Conservation (phyloP, 495 filamentous ascomycete species). For the Echria macrotheca region DNA sequence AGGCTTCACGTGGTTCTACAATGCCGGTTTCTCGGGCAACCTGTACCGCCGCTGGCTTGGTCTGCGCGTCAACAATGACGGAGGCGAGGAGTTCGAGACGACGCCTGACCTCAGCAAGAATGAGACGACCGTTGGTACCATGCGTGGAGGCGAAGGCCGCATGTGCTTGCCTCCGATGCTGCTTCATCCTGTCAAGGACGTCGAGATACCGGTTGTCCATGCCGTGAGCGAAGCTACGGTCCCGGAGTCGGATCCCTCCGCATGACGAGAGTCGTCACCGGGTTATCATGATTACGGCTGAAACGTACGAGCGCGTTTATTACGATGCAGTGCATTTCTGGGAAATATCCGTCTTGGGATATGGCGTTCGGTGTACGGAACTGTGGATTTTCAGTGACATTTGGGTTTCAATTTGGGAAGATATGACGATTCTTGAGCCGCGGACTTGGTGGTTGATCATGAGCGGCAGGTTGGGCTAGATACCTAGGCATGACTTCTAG, state of each 20-base stretch:
- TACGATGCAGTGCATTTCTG: neutral
- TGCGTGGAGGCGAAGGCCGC: slow-evolving; percentile 61
- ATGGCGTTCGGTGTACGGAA: neutral
- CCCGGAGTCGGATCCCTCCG: slow-evolving; percentile 35
- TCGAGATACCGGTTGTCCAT: slow-evolving; percentile 74
- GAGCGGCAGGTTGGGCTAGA: too few relatives aligned
- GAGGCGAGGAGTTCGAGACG: slow-evolving; percentile 76
- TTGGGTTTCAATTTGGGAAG: neutral
- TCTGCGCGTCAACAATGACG: slow-evolving; percentile 75
- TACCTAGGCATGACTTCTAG: too few relatives aligned
- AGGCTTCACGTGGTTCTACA: slow-evolving; percentile 92
- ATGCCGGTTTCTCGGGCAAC: slow-evolving; percentile 76
- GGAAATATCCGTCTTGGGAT: neutral
- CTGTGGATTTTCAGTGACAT: neutral
- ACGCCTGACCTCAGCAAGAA: slow-evolving; percentile 48
- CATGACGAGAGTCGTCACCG: too few relatives aligned
- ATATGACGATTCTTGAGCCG: too few relatives aligned
- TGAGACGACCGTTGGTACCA: slow-evolving; percentile 39
- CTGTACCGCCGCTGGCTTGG: slow-evolving; percentile 87
- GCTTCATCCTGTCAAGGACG: slow-evolving; percentile 86
- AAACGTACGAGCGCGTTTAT: too few relatives aligned
- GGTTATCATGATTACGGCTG: too few relatives aligned
- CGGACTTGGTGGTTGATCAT: too few relatives aligned
- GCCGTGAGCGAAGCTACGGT: slow-evolving; percentile 19
- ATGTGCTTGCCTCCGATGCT: slow-evolving; percentile 95